These are phyloP conservation scores for Eragrostis curvula DNA, from an alignment of 176 grass and related monocot species.

Conservation along the genomic window DNA sequence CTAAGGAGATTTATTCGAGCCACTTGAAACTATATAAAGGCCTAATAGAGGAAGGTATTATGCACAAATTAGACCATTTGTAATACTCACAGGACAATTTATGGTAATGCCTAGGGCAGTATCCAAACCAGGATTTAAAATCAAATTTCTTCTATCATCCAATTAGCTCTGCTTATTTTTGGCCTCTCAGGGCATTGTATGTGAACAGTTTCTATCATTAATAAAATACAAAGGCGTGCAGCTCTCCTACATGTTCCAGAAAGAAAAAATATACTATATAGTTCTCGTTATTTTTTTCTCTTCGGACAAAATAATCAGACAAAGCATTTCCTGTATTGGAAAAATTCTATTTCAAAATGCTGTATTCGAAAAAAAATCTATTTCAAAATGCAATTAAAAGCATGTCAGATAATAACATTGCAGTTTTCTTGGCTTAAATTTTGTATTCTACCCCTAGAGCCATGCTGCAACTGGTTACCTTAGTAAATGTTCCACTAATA, in stretches of 20 bases:
- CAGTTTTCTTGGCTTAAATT: neutral
- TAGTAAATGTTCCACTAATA: conserved; percentile 94
- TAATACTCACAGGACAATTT: neutral
- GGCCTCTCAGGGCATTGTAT: neutral
- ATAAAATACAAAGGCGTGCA: neutral
- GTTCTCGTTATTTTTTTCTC: neutral
- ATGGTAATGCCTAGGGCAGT: neutral
- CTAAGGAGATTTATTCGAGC: neutral
- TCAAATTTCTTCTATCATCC: neutral
- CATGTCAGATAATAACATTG: neutral
- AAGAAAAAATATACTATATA: neutral
- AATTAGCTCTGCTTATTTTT: neutral
- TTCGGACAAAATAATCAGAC: neutral
- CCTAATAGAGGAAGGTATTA: neutral
- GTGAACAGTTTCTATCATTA: neutral
- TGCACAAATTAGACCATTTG: neutral
- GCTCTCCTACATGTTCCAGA: neutral
- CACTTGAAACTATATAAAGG: neutral
- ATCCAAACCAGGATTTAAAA: neutral
- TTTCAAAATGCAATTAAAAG: neutral
- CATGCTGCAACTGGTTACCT: conserved; percentile 56
- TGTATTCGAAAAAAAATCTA: neutral
- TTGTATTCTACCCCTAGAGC: neutral
- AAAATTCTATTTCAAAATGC: neutral
- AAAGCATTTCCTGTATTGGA: neutral